Percentiles rank a stretch among this genome's conserved stretches.
These are phyloP conservation scores for Phlyctochytrium planicorne DNA, from an alignment of 192 early-diverging fungal species.

Conservation along the genomic window DNA sequence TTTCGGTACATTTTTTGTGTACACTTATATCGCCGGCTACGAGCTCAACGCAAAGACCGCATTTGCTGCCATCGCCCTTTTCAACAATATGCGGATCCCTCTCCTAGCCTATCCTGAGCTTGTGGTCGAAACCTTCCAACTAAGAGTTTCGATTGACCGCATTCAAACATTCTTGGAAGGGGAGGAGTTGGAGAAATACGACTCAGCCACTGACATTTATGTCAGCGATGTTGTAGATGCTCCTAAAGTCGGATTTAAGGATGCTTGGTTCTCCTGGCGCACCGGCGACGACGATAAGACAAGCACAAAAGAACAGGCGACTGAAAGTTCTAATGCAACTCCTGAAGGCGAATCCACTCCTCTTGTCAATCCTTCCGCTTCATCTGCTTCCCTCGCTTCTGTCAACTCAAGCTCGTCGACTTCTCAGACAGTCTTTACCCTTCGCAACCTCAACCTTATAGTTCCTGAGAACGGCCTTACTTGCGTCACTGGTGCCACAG, in stretches of 20 bases:
- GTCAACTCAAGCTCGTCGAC: not conserved
- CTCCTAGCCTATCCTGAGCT: constrained; percentile 56
- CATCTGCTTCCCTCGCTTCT: not conserved
- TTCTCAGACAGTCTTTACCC: constrained; percentile 13
- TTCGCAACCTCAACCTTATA: constrained; percentile 15
- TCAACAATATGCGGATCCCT: constrained; percentile 60
- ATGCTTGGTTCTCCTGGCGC: constrained; percentile 23
- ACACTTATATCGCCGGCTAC: constrained; percentile 52
- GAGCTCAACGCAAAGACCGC: constrained; percentile 67
- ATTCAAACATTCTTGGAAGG: constrained; percentile 76
- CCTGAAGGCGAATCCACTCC: constrained; percentile 16
- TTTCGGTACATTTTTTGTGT: constrained; percentile 57
- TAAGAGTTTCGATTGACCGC: constrained; percentile 55
- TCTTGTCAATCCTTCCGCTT: not conserved
- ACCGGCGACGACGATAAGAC: constrained; percentile 1
- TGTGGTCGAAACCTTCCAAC: constrained; percentile 51
- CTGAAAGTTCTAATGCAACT: not conserved
- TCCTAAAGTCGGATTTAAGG: constrained; percentile 26
- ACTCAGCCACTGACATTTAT: not conserved
- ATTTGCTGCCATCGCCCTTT: constrained; percentile 64
- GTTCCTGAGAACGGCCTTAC: constrained; percentile 19
- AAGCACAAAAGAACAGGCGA: not conserved
- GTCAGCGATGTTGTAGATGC: not conserved
- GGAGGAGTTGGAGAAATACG: constrained; percentile 59
- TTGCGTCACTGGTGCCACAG: constrained; percentile 33